These are phyloP conservation scores for Leccinum fibrillosum DNA, from an alignment of 768 basidiomycete genomes.

Conservation along the genomic window DNA sequence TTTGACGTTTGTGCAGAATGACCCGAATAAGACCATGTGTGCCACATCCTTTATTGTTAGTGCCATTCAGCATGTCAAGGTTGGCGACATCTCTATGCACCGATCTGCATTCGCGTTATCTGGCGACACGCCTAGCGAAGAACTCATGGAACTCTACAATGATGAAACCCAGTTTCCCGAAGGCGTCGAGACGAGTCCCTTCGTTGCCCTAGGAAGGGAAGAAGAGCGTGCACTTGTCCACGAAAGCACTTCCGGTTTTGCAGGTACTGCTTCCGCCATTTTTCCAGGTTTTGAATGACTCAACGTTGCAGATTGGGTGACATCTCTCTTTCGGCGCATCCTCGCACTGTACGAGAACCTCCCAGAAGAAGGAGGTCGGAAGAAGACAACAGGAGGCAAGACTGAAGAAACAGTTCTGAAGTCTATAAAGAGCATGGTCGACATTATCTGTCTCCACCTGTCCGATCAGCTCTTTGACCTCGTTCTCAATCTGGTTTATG, in stretches of 20 bases:
- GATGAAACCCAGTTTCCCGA: slow-evolving; percentile 48
- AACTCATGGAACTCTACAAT: slow-evolving; percentile 51
- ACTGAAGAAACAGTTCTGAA: slow-evolving; percentile 71
- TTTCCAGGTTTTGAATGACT: neutral
- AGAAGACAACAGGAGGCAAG: slow-evolving; percentile 83
- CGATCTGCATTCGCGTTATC: slow-evolving; percentile 55
- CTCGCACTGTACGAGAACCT: slow-evolving; percentile 86
- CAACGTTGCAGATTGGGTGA: slow-evolving; percentile 65
- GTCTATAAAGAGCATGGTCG: slow-evolving; percentile 75
- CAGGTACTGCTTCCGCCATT: slow-evolving; percentile 44
- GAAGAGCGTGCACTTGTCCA: slow-evolving; percentile 73
- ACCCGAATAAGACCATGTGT: slow-evolving; percentile 76
- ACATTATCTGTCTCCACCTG: slow-evolving; percentile 73
- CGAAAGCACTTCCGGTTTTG: slow-evolving; percentile 76
- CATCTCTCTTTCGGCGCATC: slow-evolving; percentile 71
- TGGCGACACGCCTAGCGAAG: slow-evolving; percentile 51
- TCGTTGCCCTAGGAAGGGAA: slow-evolving; percentile 43
- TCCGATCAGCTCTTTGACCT: slow-evolving; percentile 72
- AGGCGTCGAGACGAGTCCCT: slow-evolving; percentile 39
- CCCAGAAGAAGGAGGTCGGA: slow-evolving; percentile 91
- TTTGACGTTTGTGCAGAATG: slow-evolving; percentile 49
- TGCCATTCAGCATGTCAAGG: slow-evolving; percentile 69
- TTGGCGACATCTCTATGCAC: slow-evolving; percentile 70
- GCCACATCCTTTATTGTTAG: slow-evolving; percentile 76
- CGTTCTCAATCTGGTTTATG: slow-evolving; percentile 77